Base-by-base conservation (phyloP, 306 rosid species). In the Quercus parvula region DNA sequence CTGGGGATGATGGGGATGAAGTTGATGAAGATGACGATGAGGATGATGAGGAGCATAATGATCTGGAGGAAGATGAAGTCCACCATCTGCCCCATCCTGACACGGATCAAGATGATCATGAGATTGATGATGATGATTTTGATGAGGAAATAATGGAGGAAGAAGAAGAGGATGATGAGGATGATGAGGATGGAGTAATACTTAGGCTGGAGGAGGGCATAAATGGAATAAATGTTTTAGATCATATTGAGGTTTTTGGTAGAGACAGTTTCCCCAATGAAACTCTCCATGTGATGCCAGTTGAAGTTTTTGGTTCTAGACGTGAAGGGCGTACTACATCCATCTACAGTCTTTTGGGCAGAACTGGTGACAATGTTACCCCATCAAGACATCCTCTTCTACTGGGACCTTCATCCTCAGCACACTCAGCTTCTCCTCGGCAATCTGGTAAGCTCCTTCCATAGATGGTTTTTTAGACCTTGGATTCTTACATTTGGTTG, bases 111-210 rank as follows among this genome's bases (percentile, higher is more conserved):
- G 98, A 94, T 84, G 98, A 94, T 87, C 94, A 88, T 84, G 99
- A 91, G 80, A 92, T 94, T 27, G 98, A 94, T 58, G 97, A 92
- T 69, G 97, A 94, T 75, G 97, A 92, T 75, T 92, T 91, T 84
- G 97, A 94, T 75, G 99, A 96, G 82, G 94, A 91, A 84, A 93
- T 92, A 54, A 83, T 96, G 85, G 99, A 93, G 76, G 98, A 92
- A 63, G 98, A 92, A 77, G 98, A 93, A 5, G 99, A 96, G n/a
- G 98, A 94, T 19, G 98, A 94, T 0, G 98, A 94, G 76, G 98
- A 94, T 70, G 98, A 94, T 31, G 98, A 92, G 56, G 96, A 94
- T 84, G 97, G 94, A 75, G 98, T 94, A 62, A 91, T 94, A 78
- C 68, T 94, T 44, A 87, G 98, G 87, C 90, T 94, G 73, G 98